Conservation (phyloP, 257 asterid species). For the Fraxinus excelsior region DNA sequence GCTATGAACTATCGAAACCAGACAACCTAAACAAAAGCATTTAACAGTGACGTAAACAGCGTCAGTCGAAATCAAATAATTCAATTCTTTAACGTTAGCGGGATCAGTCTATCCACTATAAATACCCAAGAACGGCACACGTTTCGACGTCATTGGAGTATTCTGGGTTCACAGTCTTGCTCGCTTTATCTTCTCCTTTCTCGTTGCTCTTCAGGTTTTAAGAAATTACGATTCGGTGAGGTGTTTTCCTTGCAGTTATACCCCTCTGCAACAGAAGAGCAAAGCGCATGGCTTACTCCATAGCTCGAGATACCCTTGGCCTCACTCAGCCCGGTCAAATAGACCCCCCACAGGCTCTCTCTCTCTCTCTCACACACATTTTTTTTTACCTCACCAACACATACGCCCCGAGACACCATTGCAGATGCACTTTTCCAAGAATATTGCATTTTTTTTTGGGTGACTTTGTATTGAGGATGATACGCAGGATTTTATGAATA, state of each 20-base stretch:
- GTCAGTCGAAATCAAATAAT: neutral
- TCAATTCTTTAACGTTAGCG: neutral
- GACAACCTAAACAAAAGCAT: no score
- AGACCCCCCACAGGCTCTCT: conserved; percentile 38
- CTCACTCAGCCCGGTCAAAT: conserved; percentile 41
- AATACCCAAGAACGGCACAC: neutral
- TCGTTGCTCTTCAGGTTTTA: neutral
- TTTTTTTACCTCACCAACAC: neutral
- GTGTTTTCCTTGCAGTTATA: conserved; percentile 26
- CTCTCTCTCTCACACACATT: neutral
- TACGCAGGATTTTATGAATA: neutral
- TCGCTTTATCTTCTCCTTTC: neutral
- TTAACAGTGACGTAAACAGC: neutral
- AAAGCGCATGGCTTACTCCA: conserved; percentile 44
- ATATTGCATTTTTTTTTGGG: neutral
- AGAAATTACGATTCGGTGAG: neutral
- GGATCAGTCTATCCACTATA: neutral
- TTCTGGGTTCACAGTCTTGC: neutral
- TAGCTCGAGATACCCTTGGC: conserved; percentile 55
- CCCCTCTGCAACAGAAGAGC: conserved; percentile 35
- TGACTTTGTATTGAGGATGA: neutral
- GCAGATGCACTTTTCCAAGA: neutral
- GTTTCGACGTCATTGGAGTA: neutral
- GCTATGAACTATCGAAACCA: no score
- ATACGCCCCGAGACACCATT: neutral